Base-by-base conservation (phyloP, 164 flowering plant species). In the Tinospora cordifolia region DNA sequence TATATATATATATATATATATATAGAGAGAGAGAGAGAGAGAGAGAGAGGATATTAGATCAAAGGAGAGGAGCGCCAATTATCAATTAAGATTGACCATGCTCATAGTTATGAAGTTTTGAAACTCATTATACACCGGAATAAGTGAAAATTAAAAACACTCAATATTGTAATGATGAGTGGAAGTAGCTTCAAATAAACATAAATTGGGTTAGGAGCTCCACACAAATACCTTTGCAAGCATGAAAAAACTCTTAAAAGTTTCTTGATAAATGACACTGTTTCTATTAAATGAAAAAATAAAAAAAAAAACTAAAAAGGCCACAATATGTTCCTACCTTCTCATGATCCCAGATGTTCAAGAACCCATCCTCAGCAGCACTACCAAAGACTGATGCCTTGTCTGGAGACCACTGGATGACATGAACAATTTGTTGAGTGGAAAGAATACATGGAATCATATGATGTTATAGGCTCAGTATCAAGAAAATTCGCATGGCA, bases 351-450 rank as follows among this genome's bases (percentile, higher is more conserved):
- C 95, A 89, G n/a, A 89, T 77, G 71, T 89, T 89, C 60, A 89
- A 77, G 68, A 87, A 71, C 47, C 92, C 90, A 83, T 89, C 95
- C 67, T 89, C 93, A 34, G 93, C 94, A 71, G 91, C 79, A 75
- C 91, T 95, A 59, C 99, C 99, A 84, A 95, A 95, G 17, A 95
- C 90, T 68, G 99, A 87, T 65, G 93, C 63, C 75, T 83, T 90
- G 72, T 88, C 90, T 30, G 99, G 99, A 70, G 87, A 95, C 99
- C 98, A 95, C 99, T 95, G 93, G 21, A 63, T 69, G 58, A 71
- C 68, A 68, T 39, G 54, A 58, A 58, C 3, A 30, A 22, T 68
- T 38, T 41, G 51, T 67, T 62, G 14, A 66, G 24, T 36, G 22
- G 2, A 62, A n/a, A 66, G 47, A 49, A 72, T 19, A 11, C 24